Conservation (phyloP, 2,329 filamentous ascomycete species). For the Fusarium haematococcum region DNA sequence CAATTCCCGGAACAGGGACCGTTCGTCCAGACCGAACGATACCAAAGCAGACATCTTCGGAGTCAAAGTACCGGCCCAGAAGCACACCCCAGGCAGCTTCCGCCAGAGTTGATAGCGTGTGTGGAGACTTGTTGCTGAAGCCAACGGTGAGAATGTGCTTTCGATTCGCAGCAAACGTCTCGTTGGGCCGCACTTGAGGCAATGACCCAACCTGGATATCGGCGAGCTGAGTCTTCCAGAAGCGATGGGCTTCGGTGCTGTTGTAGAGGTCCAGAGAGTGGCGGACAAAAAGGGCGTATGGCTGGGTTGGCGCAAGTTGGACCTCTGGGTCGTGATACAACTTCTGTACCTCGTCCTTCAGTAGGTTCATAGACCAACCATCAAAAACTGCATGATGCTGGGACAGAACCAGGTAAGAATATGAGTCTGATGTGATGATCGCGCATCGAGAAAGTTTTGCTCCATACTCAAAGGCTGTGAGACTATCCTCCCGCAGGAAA, state of each 20-base stretch:
- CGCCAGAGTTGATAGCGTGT: neutral
- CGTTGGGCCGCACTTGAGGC: neutral
- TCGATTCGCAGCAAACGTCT: neutral
- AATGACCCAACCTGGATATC: neutral
- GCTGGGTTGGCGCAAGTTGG: neutral
- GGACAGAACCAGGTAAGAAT: neutral
- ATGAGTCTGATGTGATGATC: neutral
- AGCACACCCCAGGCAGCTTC: neutral
- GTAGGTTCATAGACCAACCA: neutral
- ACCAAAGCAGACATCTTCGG: neutral
- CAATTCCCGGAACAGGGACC: neutral
- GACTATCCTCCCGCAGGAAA: neutral
- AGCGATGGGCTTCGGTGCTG: neutral
- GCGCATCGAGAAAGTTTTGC: neutral
- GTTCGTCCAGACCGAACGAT: neutral
- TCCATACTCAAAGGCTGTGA: neutral
- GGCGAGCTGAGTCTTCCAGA: neutral
- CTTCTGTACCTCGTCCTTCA: neutral
- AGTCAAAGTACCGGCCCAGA: neutral
- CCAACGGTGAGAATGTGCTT: neutral
- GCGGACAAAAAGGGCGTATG: neutral
- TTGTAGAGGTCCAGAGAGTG: neutral
- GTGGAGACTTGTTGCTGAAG: neutral
- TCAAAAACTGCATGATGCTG: neutral
- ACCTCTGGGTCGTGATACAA: neutral